Percentiles rank a stretch among this genome's conserved stretches.
These are phyloP conservation scores for Yarrowia sp. DNA, from an alignment of 805 yeast genomes.

Conservation along the genomic window DNA sequence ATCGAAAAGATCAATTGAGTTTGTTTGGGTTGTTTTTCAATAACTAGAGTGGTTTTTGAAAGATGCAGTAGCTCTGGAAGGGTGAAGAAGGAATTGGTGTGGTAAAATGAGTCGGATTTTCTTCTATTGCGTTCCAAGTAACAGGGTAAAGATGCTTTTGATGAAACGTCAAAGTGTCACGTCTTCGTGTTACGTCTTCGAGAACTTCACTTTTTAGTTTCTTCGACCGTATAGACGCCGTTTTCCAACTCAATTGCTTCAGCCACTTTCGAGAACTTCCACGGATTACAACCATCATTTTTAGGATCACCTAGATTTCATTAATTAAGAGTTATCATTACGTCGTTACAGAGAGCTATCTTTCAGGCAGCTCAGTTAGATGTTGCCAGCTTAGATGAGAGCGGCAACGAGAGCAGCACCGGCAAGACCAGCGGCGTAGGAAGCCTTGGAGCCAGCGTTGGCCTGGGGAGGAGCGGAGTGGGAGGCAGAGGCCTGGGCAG, in stretches of 20 bases:
- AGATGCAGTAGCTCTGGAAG: too few relatives aligned
- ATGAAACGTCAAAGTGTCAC: too few relatives aligned
- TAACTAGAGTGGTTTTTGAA: too few relatives aligned
- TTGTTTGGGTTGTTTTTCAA: background rate
- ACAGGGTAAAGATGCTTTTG: too few relatives aligned
- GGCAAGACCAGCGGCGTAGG: slow-evolving; percentile 15
- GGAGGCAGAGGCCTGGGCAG: slow-evolving; percentile 26
- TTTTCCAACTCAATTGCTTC: too few relatives aligned
- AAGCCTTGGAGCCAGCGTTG: slow-evolving; percentile 24
- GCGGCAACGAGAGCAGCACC: slow-evolving; percentile 33
- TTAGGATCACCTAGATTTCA: background rate
- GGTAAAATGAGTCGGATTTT: too few relatives aligned
- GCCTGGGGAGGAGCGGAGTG: slow-evolving; percentile 35
- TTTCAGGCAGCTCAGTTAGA: background rate
- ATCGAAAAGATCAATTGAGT: slow-evolving; percentile 7
- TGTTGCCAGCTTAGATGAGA: slow-evolving; percentile 20
- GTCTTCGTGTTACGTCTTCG: too few relatives aligned
- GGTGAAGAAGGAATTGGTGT: background rate
- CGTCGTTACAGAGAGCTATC: slow-evolving; percentile 14
- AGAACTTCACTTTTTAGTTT: too few relatives aligned
- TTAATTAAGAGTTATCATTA: slow-evolving; percentile 37
- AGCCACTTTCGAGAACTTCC: too few relatives aligned
- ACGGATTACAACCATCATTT: too few relatives aligned
- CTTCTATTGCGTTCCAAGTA: too few relatives aligned
- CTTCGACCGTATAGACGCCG: too few relatives aligned